Evolutionary conservation across 2,329 filamentous ascomycete genomes (phyloP).

Genomic region (Colletotrichum endophyticum): DNA sequence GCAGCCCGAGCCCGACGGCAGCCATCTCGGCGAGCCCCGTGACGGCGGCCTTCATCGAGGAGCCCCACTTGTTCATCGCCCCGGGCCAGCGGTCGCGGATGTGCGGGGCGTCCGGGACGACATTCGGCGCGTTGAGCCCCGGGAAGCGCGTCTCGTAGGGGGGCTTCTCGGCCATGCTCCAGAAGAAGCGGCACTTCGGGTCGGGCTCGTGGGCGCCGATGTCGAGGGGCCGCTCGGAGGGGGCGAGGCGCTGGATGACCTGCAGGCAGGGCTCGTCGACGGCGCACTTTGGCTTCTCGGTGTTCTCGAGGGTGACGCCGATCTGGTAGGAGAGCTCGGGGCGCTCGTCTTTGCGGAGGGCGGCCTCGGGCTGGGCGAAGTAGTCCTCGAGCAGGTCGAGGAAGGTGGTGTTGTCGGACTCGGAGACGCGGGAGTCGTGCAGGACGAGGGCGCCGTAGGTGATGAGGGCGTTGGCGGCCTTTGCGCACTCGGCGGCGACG

Average conservation of each 20-base stretch:
- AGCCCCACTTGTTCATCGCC: slow-evolving; percentile 62
- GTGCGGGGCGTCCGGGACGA: slow-evolving; percentile 53
- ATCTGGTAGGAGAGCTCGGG: slow-evolving; percentile 66
- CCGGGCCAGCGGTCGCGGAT: slow-evolving; percentile 57
- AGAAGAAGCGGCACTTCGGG: slow-evolving; percentile 69
- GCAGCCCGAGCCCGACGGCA: slow-evolving; percentile 60
- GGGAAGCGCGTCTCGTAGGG: slow-evolving; percentile 62
- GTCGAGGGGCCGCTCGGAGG: slow-evolving; percentile 61
- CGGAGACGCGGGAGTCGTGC: slow-evolving; percentile 63
- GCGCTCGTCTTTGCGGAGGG: slow-evolving; percentile 56
- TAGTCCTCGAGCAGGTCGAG: slow-evolving; percentile 69
- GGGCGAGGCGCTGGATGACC: slow-evolving; percentile 59
- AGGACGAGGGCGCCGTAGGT: slow-evolving; percentile 65
- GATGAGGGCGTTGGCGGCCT: slow-evolving; percentile 61
- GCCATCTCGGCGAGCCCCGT: slow-evolving; percentile 64
- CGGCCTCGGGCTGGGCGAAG: slow-evolving; percentile 59
- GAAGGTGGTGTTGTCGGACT: slow-evolving; percentile 59
- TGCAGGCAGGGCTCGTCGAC: slow-evolving; percentile 65
- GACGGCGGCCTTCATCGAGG: slow-evolving; percentile 65
- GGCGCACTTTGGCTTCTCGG: slow-evolving; percentile 67
- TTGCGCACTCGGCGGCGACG: slow-evolving; percentile 55
- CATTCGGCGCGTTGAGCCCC: slow-evolving; percentile 58
- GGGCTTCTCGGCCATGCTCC: slow-evolving; percentile 60
- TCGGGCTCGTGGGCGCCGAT: slow-evolving; percentile 61
- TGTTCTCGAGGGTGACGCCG: slow-evolving; percentile 67